These are phyloP conservation scores for Isatis tinctoria DNA, from an alignment of 345 rosid genomes.

Conservation along the genomic window DNA sequence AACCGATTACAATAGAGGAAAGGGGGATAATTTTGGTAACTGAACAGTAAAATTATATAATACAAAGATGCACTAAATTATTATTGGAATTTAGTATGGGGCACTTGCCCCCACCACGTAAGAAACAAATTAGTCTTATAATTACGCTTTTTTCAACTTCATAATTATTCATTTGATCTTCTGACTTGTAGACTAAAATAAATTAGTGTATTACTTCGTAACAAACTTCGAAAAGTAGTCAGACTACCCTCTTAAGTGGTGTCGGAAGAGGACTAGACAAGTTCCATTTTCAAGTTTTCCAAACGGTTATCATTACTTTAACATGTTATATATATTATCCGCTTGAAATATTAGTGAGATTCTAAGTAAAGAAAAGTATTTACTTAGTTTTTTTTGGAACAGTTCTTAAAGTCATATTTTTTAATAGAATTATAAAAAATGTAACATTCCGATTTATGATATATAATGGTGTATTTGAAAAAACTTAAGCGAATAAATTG, in stretches of 20 bases:
- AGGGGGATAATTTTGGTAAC: too few relatives aligned
- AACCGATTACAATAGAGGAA: too few relatives aligned
- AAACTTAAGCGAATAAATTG: too few relatives aligned
- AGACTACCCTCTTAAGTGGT: background rate
- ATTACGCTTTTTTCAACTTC: background rate
- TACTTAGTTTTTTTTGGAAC: too few relatives aligned
- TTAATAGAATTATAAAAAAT: too few relatives aligned
- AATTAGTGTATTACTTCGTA: background rate
- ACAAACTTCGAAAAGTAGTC: background rate
- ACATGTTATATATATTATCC: background rate
- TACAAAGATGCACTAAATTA: too few relatives aligned
- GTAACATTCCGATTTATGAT: too few relatives aligned
- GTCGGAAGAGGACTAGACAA: background rate
- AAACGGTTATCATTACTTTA: background rate
- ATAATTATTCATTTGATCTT: background rate
- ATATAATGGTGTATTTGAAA: too few relatives aligned
- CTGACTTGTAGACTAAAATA: background rate
- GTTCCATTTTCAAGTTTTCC: background rate
- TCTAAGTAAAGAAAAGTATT: background rate
- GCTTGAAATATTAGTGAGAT: background rate
- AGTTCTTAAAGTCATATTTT: background rate
- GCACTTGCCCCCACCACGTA: too few relatives aligned
- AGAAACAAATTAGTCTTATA: background rate
- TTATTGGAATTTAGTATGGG: too few relatives aligned
- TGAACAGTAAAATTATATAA: too few relatives aligned